Percentiles rank a stretch among this genome's conserved stretches.
These are phyloP conservation scores for Amyloporia xantha DNA, from an alignment of 768 basidiomycete species.

Conservation along the genomic window DNA sequence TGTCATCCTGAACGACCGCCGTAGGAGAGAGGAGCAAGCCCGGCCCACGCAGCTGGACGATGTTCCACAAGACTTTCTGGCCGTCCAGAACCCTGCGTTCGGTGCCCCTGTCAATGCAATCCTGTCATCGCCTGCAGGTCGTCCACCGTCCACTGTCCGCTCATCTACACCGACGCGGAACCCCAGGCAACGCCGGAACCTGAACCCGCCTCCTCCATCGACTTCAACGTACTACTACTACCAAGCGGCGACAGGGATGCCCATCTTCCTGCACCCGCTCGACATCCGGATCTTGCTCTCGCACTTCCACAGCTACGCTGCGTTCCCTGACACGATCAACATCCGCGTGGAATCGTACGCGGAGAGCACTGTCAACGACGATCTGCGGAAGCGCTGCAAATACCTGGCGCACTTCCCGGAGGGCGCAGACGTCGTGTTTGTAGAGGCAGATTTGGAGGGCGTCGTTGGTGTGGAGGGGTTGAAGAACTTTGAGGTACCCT, in stretches of 20 bases:
- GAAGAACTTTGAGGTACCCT: slow-evolving; percentile 75
- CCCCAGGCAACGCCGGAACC: slow-evolving; percentile 62
- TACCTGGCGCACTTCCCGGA: slow-evolving; percentile 91
- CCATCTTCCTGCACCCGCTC: slow-evolving; percentile 90
- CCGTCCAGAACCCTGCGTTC: slow-evolving; percentile 27
- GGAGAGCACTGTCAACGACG: slow-evolving; percentile 82
- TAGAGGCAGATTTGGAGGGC: slow-evolving; percentile 77
- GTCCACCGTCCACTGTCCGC: slow-evolving; percentile 3
- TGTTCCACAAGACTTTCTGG: slow-evolving; percentile 55
- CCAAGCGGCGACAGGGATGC: slow-evolving; percentile 86
- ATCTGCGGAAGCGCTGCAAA: slow-evolving; percentile 90
- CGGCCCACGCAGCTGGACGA: slow-evolving; percentile 25
- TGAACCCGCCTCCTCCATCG: slow-evolving; percentile 82
- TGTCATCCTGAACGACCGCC: slow-evolving; percentile 19
- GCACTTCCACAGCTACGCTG: slow-evolving; percentile 72
- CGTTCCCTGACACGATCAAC: slow-evolving; percentile 78
- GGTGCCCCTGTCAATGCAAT: background rate
- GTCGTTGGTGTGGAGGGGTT: slow-evolving; percentile 75
- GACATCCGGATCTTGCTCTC: slow-evolving; percentile 91
- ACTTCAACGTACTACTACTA: slow-evolving; percentile 94
- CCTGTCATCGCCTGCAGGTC: background rate
- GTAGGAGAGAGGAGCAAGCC: slow-evolving; percentile 17
- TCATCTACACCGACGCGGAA: slow-evolving; percentile 28
- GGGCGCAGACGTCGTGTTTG: slow-evolving; percentile 87
- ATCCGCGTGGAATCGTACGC: slow-evolving; percentile 73